A percentile compares a stretch with the other conserved stretches of the same genome.
Evolutionary conservation across 2,329 filamentous ascomycete species (phyloP).

Genomic region (Apiospora kogelbergensis): DNA sequence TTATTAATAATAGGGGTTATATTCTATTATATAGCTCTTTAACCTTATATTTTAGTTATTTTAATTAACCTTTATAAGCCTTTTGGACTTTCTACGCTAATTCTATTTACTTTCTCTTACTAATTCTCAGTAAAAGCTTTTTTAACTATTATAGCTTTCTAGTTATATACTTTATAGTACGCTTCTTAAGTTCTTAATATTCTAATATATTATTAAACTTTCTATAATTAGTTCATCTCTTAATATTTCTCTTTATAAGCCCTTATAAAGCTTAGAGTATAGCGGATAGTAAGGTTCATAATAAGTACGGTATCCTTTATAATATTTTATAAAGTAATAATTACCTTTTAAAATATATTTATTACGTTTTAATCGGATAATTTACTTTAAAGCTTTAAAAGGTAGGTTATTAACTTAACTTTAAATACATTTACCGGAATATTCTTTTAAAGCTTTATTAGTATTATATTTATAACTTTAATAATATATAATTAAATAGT

Average conservation of each 20-base stretch:
- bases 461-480: too few relatives aligned
- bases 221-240: neutral
- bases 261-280: neutral
- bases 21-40: neutral
- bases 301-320: neutral
- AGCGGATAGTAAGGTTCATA: neutral
- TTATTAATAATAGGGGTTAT: neutral
- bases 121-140: neutral
- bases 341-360: too few relatives aligned
- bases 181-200: too few relatives aligned
- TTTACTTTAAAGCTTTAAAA: too few relatives aligned
- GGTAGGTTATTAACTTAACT: too few relatives aligned
- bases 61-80: neutral
- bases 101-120: neutral
- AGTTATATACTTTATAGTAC: neutral
- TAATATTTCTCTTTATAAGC: neutral
- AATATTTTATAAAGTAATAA: neutral
- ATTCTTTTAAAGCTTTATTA: too few relatives aligned
- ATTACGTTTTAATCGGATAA: too few relatives aligned
- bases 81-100: neutral
- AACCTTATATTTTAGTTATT: neutral
- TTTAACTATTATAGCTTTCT: neutral
- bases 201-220: neutral
- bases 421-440: too few relatives aligned
- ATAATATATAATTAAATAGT: too few relatives aligned